These are phyloP conservation scores for Ascocoryne sarcoides DNA, from an alignment of 2,329 filamentous ascomycete genomes.

Conservation along the genomic window DNA sequence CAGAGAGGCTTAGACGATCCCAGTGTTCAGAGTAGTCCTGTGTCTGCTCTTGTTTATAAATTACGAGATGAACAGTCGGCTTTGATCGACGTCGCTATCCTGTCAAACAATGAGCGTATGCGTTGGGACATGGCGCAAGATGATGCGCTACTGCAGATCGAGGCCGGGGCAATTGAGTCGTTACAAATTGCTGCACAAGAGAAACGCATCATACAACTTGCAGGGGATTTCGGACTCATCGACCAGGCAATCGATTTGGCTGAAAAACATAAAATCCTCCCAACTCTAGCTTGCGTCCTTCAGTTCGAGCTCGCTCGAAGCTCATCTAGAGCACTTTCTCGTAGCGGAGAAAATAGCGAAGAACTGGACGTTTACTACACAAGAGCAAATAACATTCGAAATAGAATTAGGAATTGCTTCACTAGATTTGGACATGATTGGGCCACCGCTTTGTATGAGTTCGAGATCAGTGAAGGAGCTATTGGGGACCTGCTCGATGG, in stretches of 20 bases:
- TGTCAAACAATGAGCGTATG: constrained; percentile 49
- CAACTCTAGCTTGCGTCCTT: constrained; percentile 46
- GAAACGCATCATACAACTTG: constrained; percentile 37
- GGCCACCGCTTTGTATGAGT: constrained; percentile 69
- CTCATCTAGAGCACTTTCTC: constrained; percentile 2
- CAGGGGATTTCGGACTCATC: constrained; percentile 41
- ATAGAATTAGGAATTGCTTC: constrained; percentile 35
- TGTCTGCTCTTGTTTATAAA: constrained; percentile 30
- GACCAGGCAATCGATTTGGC: constrained; percentile 50
- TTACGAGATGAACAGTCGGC: constrained; percentile 42
- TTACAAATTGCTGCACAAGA: constrained; percentile 35
- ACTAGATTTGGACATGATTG: constrained; percentile 40
- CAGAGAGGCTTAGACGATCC: constrained; percentile 20
- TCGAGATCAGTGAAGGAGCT: constrained; percentile 59
- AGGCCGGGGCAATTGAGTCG: constrained; percentile 38
- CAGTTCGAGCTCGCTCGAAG: constrained; percentile 17
- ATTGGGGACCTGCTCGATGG: constrained; percentile 63
- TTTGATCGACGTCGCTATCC: constrained; percentile 49
- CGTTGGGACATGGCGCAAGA: constrained; percentile 47
- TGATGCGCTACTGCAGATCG: constrained; percentile 37
- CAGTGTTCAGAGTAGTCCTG: constrained; percentile 9
- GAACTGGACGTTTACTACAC: background rate
- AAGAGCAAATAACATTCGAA: constrained; percentile 15
- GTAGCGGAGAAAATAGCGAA: constrained; percentile 7
- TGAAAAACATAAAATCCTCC: constrained; percentile 54